Base-by-base conservation (phyloP, 768 basidiomycete genomes). In the Tricholoma bakamatsutake region DNA sequence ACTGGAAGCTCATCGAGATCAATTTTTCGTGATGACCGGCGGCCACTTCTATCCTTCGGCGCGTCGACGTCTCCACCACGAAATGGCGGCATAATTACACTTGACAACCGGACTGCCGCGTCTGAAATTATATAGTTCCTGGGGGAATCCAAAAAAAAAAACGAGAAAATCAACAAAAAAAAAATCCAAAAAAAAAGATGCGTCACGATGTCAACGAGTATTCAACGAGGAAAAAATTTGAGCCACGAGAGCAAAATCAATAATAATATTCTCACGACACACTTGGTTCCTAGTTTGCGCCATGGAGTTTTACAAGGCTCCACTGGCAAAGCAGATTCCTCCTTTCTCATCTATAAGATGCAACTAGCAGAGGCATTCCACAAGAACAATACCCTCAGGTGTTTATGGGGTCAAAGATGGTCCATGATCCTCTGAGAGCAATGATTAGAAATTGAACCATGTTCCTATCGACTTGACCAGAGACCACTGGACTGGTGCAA, bases 181-280 rank as follows among this genome's bases (percentile, higher is more conserved):
- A 30, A 11, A n/a, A 30, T 18, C 17, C 10, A 11, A 17, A 13
- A n/a, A 42, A 27, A 40, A 30, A n/a, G 24, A 40, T 3, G 46
- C 8, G 31, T 30, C 12, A 47, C n/a, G 17, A 18, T 42, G 17
- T n/a, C 46, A 47, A n/a, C 24, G 24, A 45, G 7, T 46, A 8
- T 10, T 42, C 40, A 45, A 11, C 24, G 12, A 27, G 10, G 15
- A 39, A 24, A n/a, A 34, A 30, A 6, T 18, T 11, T 53, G 40
- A 42, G 51, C 37, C 39, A 42, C 52, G 9, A 30, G 42, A 15
- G 28, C 17, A 37, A 24, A 24, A 43, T 27, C 40, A 43, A 53
- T 31, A 30, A 53, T 53, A 42, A 51, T 40, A 43, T 53, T 53
- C 52, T 53, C 52, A 53, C 52, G 52, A 33, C 28, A 37, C 15